Percentiles rank a stretch among this genome's conserved stretches.
These are phyloP conservation scores for Aspergillus pseudoterreus DNA, from an alignment of 2,329 filamentous ascomycete species.

Conservation along the genomic window DNA sequence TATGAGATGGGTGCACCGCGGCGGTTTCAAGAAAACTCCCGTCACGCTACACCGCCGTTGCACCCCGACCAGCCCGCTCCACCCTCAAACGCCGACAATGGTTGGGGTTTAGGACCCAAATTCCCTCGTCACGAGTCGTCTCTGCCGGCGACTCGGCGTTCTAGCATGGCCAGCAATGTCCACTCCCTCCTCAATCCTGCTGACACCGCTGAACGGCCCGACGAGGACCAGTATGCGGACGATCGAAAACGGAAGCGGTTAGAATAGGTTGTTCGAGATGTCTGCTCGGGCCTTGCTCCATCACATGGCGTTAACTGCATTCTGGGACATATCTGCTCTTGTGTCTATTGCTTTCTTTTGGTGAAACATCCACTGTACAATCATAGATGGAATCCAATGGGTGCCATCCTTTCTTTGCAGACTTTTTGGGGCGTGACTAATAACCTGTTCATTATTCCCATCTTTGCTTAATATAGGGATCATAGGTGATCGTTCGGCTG, in stretches of 20 bases:
- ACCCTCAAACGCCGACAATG: conserved; percentile 50
- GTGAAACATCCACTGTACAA: conserved; percentile 1
- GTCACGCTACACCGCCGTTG: conserved; percentile 53
- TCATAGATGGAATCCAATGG: background rate
- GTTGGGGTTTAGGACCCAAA: conserved; percentile 51
- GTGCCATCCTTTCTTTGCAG: background rate
- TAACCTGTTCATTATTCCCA: background rate
- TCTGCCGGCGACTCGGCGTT: conserved; percentile 60
- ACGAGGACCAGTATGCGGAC: conserved; percentile 58
- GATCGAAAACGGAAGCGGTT: conserved; percentile 61
- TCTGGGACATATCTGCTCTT: background rate
- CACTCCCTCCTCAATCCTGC: conserved; percentile 66
- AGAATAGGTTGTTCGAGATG: conserved; percentile 30
- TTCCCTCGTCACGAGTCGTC: conserved; percentile 39
- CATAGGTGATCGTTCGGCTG: too few species aligned
- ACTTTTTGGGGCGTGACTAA: background rate
- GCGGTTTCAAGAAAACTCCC: conserved; percentile 44
- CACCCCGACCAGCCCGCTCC: conserved; percentile 48
- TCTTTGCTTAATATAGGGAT: background rate
- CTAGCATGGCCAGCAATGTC: conserved; percentile 69
- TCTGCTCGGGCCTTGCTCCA: background rate
- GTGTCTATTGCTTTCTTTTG: background rate
- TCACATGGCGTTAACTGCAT: background rate
- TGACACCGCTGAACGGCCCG: conserved; percentile 62
- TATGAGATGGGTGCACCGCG: conserved; percentile 62